A percentile compares a stretch with the other conserved stretches of the same genome.
phyloP scores from a whole-genome alignment of 305 asterid genomes.

The Ilex paraguariensis region DNA sequence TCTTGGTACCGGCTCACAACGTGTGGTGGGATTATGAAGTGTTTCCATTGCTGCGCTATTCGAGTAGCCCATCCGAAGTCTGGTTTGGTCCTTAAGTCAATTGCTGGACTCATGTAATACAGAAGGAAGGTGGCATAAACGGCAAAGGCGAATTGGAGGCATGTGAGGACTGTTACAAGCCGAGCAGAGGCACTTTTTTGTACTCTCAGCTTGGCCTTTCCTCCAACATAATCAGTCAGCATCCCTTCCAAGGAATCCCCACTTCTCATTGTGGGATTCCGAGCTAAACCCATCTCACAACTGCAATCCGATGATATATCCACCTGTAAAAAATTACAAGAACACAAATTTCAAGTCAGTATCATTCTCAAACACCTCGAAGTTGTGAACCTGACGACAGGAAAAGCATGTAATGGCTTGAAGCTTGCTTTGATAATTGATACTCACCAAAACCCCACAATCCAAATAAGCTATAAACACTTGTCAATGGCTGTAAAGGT shows the following conservation, averaged over 20 bases:
- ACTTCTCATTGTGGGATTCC: slow-evolving; percentile 26
- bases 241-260: slow-evolving; percentile 60
- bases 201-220: slow-evolving; percentile 18
- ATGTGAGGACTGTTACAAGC: slow-evolving; percentile 61
- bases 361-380: background rate
- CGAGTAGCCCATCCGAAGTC: slow-evolving; percentile 68
- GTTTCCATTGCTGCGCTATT: slow-evolving; percentile 65
- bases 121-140: slow-evolving; percentile 73
- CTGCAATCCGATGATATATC: slow-evolving; percentile 1
- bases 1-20: slow-evolving; percentile 46
- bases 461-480: too few relatives aligned
- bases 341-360: background rate
- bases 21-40: slow-evolving; percentile 48
- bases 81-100: slow-evolving; percentile 54
- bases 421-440: too few relatives aligned
- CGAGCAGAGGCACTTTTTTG: slow-evolving; percentile 37
- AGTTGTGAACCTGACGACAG: background rate
- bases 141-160: slow-evolving; percentile 74
- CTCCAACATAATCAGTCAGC: slow-evolving; percentile 30
- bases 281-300: slow-evolving; percentile 26
- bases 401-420: background rate
- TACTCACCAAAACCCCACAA: too few relatives aligned
- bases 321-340: slow-evolving; percentile 19
- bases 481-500: too few relatives aligned
- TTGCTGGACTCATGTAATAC: slow-evolving; percentile 66